Evolutionary conservation across 345 rosid species (phyloP).

Genomic region (Syzygium jambos): DNA sequence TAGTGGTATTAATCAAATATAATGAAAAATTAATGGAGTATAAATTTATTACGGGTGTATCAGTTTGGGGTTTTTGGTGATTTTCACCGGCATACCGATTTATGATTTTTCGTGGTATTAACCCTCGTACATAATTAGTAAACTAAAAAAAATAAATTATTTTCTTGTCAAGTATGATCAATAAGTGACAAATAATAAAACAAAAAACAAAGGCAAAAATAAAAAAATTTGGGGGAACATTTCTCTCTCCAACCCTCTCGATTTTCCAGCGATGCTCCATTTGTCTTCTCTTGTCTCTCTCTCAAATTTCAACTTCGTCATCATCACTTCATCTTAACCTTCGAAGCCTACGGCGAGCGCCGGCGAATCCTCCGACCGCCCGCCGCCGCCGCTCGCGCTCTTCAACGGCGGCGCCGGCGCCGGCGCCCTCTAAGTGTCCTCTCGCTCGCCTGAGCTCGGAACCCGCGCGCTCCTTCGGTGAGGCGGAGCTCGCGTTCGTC

Average conservation of each 20-base stretch:
- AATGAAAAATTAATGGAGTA: accelerated
- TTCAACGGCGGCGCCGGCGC: not conserved
- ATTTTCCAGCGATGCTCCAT: not conserved
- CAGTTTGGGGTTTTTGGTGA: too few species aligned
- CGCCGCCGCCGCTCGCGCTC: not conserved
- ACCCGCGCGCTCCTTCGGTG: not conserved
- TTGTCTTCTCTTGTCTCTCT: not conserved
- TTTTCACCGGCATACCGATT: too few species aligned
- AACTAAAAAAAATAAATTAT: not conserved
- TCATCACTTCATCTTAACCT: not conserved
- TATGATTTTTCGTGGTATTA: too few species aligned
- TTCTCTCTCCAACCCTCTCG: not conserved
- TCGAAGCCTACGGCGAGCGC: not conserved
- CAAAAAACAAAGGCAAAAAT: not conserved
- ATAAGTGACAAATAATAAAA: not conserved
- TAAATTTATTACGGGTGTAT: too few species aligned
- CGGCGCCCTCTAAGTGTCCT: not conserved
- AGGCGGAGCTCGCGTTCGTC: not conserved
- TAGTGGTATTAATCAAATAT: accelerated
- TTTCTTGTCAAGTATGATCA: not conserved
- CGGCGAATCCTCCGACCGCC: not conserved
- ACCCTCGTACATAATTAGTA: too few species aligned
- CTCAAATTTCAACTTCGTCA: not conserved
- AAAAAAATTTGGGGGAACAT: not conserved
- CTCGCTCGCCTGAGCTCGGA: not conserved